Evolutionary conservation across 2,329 filamentous ascomycete species (phyloP).

Genomic region (Aspergillus sp.): DNA sequence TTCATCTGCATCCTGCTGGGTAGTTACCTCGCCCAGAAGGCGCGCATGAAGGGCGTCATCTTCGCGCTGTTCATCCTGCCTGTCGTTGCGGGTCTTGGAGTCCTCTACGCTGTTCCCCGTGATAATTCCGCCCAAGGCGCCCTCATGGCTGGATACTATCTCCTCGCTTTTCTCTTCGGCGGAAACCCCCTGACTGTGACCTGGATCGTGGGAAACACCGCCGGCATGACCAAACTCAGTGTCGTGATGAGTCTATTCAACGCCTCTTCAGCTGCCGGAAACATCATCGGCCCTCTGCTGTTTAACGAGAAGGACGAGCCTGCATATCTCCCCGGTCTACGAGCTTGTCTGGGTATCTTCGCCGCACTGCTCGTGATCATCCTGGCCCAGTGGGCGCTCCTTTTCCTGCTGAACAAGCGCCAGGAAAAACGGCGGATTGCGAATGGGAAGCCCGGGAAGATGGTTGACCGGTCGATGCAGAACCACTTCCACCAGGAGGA

Average conservation of each 20-base stretch:
- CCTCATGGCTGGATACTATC: slow-evolving; percentile 62
- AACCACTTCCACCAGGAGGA: slow-evolving; percentile 11
- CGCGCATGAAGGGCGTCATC: slow-evolving; percentile 58
- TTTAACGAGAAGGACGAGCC: slow-evolving; percentile 61
- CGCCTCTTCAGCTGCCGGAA: slow-evolving; percentile 61
- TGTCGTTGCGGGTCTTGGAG: slow-evolving; percentile 57
- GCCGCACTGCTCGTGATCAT: slow-evolving; percentile 55
- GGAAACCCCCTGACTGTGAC: slow-evolving; percentile 65
- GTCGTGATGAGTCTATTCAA: slow-evolving; percentile 65
- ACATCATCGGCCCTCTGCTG: slow-evolving; percentile 66
- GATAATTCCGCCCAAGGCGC: slow-evolving; percentile 43
- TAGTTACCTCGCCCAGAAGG: slow-evolving; percentile 59
- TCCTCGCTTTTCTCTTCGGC: slow-evolving; percentile 66
- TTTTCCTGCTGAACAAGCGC: slow-evolving; percentile 54
- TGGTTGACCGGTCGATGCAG: slow-evolving; percentile 64
- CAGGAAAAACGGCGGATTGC: slow-evolving; percentile 56
- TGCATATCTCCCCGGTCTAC: slow-evolving; percentile 58
- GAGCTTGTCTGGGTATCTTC: slow-evolving; percentile 48
- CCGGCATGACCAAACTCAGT: slow-evolving; percentile 66
- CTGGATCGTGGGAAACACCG: slow-evolving; percentile 70
- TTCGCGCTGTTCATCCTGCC: slow-evolving; percentile 57
- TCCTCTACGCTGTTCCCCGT: slow-evolving; percentile 57
- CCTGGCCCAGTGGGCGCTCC: slow-evolving; percentile 54
- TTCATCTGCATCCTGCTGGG: slow-evolving; percentile 58
- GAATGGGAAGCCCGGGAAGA: slow-evolving; percentile 61